Base-by-base conservation (phyloP, 176 grass and related monocot genomes). In the Hsuehochloa calcarea region DNA sequence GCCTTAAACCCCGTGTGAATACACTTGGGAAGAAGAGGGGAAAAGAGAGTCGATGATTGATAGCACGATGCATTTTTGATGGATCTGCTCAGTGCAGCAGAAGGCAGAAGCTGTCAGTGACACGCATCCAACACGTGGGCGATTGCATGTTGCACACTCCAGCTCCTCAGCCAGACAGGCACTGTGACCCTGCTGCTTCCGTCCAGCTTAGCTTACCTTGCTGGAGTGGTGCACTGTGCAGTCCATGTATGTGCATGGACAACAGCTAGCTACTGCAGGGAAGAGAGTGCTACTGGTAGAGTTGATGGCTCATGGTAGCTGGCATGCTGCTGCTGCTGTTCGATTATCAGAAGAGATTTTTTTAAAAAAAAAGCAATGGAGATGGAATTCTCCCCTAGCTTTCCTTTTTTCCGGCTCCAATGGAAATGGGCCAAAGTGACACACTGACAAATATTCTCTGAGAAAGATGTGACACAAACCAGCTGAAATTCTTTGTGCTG, bases 111-210 rank as follows among this genome's bases (percentile, higher is more conserved):
- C 34, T 20, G 78, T 67, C 70, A 68, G 60, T 52, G 78, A 68
- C 25, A 70, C 37, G 56, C 65, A 65, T 27, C 78, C 73, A 60
- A 78, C 84, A 86, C 79, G 73, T 79, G 88, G 79, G 84, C 19
- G 39, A 70, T 72, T 60, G 88, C 84, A 78, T 47, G 78, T 68
- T 49, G 63, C 64, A 14, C 78, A 60, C 81, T 63, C 70, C 79
- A 22, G 29, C 19, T 19, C 63, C 86, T 15, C 35, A 15, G 27
- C 47, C 45, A 60, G 80, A 8, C 20, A 3, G 3, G 7, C 64
- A 82, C 68, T 83, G 26, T 50, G 47, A 0, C 80, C 80, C 44
- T 19, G 37, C 37, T 10, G 39, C 67, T 72, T 14, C 80, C 80
- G 80, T 72, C 78, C 68, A n/a, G 16, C 64, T 55, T 15, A 52